Conservation (phyloP, 75 land plant genomes). For the Pinus tabuliformis region DNA sequence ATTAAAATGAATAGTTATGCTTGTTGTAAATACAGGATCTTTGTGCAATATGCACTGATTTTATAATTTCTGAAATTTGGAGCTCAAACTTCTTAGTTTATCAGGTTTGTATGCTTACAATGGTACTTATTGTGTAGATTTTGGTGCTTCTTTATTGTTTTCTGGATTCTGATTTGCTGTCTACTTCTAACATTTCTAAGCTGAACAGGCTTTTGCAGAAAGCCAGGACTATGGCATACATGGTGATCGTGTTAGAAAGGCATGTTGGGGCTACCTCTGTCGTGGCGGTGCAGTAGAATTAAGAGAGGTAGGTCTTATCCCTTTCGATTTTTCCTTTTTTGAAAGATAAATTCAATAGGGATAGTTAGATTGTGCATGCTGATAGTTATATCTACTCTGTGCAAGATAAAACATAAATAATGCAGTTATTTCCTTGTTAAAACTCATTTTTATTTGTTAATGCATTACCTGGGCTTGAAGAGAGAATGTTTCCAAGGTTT, state of each 20-base stretch:
- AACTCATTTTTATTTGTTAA: not conserved
- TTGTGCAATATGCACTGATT: conserved; percentile 95
- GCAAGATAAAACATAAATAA: not conserved
- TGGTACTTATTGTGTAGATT: not conserved
- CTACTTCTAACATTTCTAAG: not conserved
- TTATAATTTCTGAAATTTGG: conserved; percentile 91
- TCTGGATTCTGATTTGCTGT: conserved; percentile 5
- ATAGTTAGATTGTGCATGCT: not conserved
- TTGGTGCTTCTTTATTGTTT: not conserved
- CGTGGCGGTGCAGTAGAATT: conserved; percentile 91
- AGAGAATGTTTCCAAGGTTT: not conserved
- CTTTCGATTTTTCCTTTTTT: not conserved
- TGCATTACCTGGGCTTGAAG: not conserved
- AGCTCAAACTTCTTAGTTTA: conserved; percentile 87
- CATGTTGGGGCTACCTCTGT: conserved; percentile 99
- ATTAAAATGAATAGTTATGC: not conserved
- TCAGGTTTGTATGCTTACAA: conserved; percentile 51
- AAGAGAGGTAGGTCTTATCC: conserved; percentile 60
- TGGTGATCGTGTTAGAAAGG: conserved; percentile 93
- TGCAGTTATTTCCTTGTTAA: not conserved
- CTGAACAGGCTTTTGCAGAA: conserved; percentile 84
- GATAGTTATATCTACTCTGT: not conserved
- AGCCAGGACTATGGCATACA: conserved; percentile 95
- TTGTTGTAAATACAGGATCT: conserved; percentile 64
- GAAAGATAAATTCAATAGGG: not conserved